phyloP scores from a whole-genome alignment of 1,139 yeast genomes.

The Kodamaea sp. region DNA sequence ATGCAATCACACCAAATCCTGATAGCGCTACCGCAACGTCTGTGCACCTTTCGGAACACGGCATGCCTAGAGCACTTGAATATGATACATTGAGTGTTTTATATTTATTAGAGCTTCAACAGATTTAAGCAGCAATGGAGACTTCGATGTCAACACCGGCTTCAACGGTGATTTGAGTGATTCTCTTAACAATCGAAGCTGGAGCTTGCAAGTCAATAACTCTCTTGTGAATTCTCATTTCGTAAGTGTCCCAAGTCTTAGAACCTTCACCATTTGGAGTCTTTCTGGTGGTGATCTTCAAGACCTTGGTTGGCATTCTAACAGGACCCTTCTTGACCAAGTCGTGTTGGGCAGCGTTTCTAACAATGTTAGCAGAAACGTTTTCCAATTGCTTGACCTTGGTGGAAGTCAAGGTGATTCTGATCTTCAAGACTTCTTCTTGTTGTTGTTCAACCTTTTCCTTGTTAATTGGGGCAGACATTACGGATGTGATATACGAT shows the following conservation, averaged over 20 bases:
- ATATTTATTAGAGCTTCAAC: slow-evolving; percentile 1
- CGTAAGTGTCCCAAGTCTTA: slow-evolving; percentile 99
- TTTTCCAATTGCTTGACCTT: slow-evolving; percentile 98
- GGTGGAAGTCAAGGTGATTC: slow-evolving; percentile 99
- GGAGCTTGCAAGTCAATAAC: slow-evolving; percentile 98
- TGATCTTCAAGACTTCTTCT: slow-evolving; percentile 91
- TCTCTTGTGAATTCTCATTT: slow-evolving; percentile 99
- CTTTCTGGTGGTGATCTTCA: slow-evolving; percentile 99
- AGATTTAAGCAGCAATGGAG: slow-evolving; percentile 29
- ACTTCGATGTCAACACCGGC: slow-evolving; percentile 42
- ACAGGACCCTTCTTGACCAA: slow-evolving; percentile 97
- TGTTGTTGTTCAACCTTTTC: slow-evolving; percentile 76
- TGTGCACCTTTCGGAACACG: slow-evolving; percentile 45
- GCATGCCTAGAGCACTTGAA: slow-evolving; percentile 61
- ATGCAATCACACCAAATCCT: slow-evolving; percentile 40
- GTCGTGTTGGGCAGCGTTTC: slow-evolving; percentile 79
- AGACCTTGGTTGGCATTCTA: slow-evolving; percentile 99
- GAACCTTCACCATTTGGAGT: slow-evolving; percentile 99
- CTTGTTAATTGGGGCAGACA: slow-evolving; percentile 80
- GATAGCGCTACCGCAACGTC: slow-evolving; percentile 65
- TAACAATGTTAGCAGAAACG: slow-evolving; percentile 81
- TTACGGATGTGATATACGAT: slow-evolving; percentile 41
- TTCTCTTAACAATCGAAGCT: slow-evolving; percentile 88
- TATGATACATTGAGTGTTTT: slow-evolving; percentile 19
- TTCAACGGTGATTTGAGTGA: slow-evolving; percentile 86